phyloP scores from a whole-genome alignment of 2,329 filamentous ascomycete species.

The Trichoderma sp. region DNA sequence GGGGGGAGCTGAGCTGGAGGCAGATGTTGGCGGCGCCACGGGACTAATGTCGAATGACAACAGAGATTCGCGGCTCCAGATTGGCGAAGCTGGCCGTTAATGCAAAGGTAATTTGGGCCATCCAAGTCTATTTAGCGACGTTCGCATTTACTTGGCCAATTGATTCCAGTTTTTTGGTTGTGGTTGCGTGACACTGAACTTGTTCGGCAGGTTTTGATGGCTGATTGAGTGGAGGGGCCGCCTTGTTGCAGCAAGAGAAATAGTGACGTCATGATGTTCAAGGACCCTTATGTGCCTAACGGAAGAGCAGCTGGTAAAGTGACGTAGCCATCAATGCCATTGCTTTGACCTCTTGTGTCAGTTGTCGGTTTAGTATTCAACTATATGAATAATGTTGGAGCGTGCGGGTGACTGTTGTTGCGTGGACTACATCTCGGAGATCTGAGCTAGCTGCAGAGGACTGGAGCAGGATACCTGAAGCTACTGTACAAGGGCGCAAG shows the following conservation, averaged over 20 bases:
- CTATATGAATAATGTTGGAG: background rate
- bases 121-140: background rate
- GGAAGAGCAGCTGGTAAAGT: background rate
- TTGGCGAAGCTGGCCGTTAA: background rate
- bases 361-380: background rate
- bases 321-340: background rate
- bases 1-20: background rate
- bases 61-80: background rate
- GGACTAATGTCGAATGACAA: background rate
- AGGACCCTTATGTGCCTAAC: background rate
- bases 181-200: background rate
- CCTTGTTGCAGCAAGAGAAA: background rate
- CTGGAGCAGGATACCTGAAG: background rate
- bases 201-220: background rate
- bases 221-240: background rate
- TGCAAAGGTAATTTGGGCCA: background rate
- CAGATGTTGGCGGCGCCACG: constrained; percentile 16
- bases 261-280: background rate
- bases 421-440: background rate
- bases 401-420: background rate
- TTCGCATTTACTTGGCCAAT: background rate
- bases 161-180: background rate
- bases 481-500: background rate
- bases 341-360: background rate
- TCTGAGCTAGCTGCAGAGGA: background rate